phyloP scores from a whole-genome alignment of 140 eudicot genomes.

The Oenanthe javanica region DNA sequence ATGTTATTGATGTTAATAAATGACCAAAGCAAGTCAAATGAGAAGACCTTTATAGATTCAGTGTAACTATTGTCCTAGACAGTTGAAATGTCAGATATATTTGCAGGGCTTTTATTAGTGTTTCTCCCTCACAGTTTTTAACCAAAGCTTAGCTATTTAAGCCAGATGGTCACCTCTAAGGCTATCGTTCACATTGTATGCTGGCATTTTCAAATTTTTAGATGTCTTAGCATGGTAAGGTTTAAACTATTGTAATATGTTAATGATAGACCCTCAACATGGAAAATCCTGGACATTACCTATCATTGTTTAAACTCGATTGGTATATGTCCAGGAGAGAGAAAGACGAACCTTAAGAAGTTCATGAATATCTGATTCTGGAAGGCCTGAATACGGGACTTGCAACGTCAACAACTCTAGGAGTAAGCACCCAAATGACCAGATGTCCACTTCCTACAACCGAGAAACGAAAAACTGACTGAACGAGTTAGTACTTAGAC shows the following conservation, averaged over 20 bases:
- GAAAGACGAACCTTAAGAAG: conserved; percentile 45
- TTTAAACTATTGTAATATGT: background rate
- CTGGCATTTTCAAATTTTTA: background rate
- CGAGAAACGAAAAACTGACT: conserved; percentile 10
- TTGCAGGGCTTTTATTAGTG: background rate
- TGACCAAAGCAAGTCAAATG: background rate
- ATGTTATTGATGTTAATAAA: background rate
- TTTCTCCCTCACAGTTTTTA: background rate
- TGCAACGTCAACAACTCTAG: conserved; percentile 72
- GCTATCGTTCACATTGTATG: background rate
- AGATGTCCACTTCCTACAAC: conserved; percentile 79
- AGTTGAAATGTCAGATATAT: background rate
- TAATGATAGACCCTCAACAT: background rate
- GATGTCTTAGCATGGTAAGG: background rate
- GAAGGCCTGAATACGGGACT: conserved; percentile 65
- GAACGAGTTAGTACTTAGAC: background rate
- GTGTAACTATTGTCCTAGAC: background rate
- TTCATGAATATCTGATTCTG: conserved; percentile 58
- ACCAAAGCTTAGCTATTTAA: background rate
- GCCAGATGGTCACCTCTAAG: background rate
- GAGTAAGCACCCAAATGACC: conserved; percentile 95
- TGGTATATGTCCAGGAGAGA: background rate
- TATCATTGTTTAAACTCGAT: background rate
- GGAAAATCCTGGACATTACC: background rate
- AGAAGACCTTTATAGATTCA: background rate